Base-by-base conservation (phyloP, 768 basidiomycete genomes). In the Amanita exitialis region DNA sequence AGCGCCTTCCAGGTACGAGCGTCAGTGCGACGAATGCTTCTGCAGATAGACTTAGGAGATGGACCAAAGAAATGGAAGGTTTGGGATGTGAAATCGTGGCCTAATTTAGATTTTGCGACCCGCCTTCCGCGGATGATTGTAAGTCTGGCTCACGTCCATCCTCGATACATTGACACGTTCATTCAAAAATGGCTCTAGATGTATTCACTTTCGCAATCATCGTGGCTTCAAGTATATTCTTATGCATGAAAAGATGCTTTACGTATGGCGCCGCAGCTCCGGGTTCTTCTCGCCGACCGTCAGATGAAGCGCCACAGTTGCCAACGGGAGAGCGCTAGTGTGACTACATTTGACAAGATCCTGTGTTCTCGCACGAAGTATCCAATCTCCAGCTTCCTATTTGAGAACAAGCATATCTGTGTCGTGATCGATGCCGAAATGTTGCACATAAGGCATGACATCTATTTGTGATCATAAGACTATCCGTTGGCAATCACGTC, bases 111-210 rank as follows among this genome's bases (percentile, higher is more conserved):
- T 59, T 61, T 56, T 58, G 51, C 56, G 56, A 53, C 61, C 73
- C 73, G 72, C 63, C 69, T 69, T 66, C 67, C 70, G 67, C 72
- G 73, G 73, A 70, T 64, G 67, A 71, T 69, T 72, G 69, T 58
- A 59, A 68, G 63, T 36, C 25, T 49, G 50, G 43, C 28, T 61
- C 49, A 48, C 49, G 49, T 61, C 25, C 42, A 30, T 27, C 50
- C 60, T 61, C 61, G 62, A 63, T 59, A 56, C 56, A 56, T 60
- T 59, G 61, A 64, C 62, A 63, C 63, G 59, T 64, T 66, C 62
- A 62, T 64, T 58, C 61, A 59, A 63, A 62, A 58, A 61, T 61
- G 56, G 58, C 54, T 61, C 61, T 62, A 60, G 61, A 57, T 61
- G 54, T 45, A 56, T 58, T 47, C 53, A 51, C 49, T 63, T 61